A percentile compares a stretch with the other conserved stretches of the same genome.
These are phyloP conservation scores for Stephania yunnanensis DNA, from an alignment of 164 flowering plant species.

Conservation along the genomic window DNA sequence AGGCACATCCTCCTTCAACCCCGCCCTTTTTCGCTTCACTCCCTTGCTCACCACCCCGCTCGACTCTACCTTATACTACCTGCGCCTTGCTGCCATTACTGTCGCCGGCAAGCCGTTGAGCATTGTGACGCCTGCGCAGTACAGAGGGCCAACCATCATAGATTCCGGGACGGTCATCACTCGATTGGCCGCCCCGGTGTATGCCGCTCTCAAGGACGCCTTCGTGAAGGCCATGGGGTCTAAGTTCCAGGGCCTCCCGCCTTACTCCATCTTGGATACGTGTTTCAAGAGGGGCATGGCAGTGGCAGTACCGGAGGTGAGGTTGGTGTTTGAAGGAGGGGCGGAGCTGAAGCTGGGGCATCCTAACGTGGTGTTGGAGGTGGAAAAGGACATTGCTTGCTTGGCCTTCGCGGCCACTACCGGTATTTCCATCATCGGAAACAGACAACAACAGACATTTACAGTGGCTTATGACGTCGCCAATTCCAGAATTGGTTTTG, in stretches of 20 bases:
- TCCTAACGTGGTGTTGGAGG: constrained; percentile 23
- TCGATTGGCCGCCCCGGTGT: constrained; percentile 31
- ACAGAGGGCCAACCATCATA: constrained; percentile 29
- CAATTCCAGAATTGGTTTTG: constrained; percentile 38
- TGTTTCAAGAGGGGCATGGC: constrained; percentile 22
- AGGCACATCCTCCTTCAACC: constrained; percentile 16
- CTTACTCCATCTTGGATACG: constrained; percentile 36
- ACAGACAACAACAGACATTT: constrained; percentile 38
- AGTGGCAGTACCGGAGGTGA: constrained; percentile 25
- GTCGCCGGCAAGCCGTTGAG: constrained; percentile 25
- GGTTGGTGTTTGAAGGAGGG: constrained; percentile 31
- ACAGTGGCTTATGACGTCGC: constrained; percentile 36
- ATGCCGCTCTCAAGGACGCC: constrained; percentile 25
- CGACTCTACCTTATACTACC: constrained; percentile 30
- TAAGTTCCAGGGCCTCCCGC: constrained; percentile 11
- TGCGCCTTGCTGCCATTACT: constrained; percentile 23
- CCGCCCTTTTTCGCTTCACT: constrained; percentile 27
- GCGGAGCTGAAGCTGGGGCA: constrained; percentile 26
- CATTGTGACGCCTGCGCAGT: constrained; percentile 15
- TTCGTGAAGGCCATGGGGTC: constrained; percentile 20
- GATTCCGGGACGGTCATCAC: constrained; percentile 60
- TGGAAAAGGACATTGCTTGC: constrained; percentile 24
- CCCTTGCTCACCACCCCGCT: constrained; percentile 30
- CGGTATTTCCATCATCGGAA: constrained; percentile 38
- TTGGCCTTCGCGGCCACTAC: constrained; percentile 36